Base-by-base conservation (phyloP, 371 early-diverging fungal species). In the Apophysomyces trapeziformis region DNA sequence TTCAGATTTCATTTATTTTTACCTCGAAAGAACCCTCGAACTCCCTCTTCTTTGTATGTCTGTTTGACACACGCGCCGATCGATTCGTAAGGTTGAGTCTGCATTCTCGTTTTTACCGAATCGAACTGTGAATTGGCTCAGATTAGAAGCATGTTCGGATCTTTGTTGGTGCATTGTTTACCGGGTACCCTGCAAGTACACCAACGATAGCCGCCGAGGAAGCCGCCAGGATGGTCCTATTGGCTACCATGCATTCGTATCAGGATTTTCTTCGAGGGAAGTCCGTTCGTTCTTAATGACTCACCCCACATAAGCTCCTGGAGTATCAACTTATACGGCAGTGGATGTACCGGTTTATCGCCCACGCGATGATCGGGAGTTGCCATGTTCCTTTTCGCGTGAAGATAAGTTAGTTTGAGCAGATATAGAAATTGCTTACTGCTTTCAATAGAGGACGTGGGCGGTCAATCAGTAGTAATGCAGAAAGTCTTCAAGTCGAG, bases 71-170 rank as follows among this genome's bases (percentile, higher is more conserved):
- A 93, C 13, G 79, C 83, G 64, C 69, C 70, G 46, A 93, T 85
- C 13, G 90, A 90, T 46, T 80, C 79, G 69, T 92, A 93, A 38
- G 85, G 80, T 61, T 89, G 85, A 4, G 93, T 91, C 74, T 93
- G 94, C 89, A 93, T 89, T 60, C 93, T 76, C 11, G 92, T 92
- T 70, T 93, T 93, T 35, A 93, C 78, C 9, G 91, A 90, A 71
- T 93, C 93, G 75, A 93, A 92, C 77, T 79, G 32, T 26, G 32
- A 26, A 26, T 26, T 26, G 32, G 32, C 2, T 21, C 37, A 39
- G 9, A 39, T 36, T 9, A 14, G 32, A 58, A 26, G 14, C 12
- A 32, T 66, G 4, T n/a, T 26, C 47, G 26, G 44, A 39, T 58
- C 59, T 56, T 1, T 41, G 6, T 41, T 32, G 5, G 13, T 61